phyloP scores from a whole-genome alignment of 2,329 filamentous ascomycete genomes.

The Monosporascus sp. region DNA sequence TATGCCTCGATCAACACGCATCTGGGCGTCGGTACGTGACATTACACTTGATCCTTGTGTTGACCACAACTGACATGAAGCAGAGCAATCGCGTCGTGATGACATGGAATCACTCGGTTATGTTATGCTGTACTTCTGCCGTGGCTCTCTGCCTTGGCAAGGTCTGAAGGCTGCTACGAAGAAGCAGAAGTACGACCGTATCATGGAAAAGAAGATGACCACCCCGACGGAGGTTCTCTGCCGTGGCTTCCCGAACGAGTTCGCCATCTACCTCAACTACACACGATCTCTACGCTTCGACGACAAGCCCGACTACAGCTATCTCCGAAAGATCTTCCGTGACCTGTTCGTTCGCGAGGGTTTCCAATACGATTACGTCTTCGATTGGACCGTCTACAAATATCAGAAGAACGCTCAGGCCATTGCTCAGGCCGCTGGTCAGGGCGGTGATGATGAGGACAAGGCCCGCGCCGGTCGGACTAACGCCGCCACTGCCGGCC shows the following conservation, averaged over 20 bases:
- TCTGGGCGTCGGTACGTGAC: conserved; percentile 73
- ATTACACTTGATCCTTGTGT: neutral
- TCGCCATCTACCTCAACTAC: conserved; percentile 99
- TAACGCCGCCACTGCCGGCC: conserved; percentile 58
- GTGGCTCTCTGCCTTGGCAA: conserved; percentile 97
- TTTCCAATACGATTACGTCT: conserved; percentile 99
- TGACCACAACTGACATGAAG: conserved; percentile 20
- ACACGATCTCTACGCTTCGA: conserved; percentile 97
- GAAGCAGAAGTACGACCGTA: conserved; percentile 99
- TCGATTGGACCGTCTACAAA: conserved; percentile 99
- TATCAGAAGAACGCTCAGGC: conserved; percentile 99
- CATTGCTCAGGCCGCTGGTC: conserved; percentile 75
- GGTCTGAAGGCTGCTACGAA: conserved; percentile 97
- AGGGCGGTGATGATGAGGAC: conserved; percentile 69
- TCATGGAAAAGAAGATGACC: conserved; percentile 99
- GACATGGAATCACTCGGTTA: conserved; percentile 99
- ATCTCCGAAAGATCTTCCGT: conserved; percentile 99
- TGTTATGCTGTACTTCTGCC: conserved; percentile 99
- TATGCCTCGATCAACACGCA: conserved; percentile 99
- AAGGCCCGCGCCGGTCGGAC: conserved; percentile 66
- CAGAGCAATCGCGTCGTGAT: conserved; percentile 96
- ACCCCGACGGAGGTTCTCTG: conserved; percentile 97
- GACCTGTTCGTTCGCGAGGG: conserved; percentile 98
- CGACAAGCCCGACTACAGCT: conserved; percentile 99
- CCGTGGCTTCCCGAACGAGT: conserved; percentile 98